phyloP scores from a whole-genome alignment of 192 early-diverging fungal genomes.

The Jimgerdemannia flammicorona region DNA sequence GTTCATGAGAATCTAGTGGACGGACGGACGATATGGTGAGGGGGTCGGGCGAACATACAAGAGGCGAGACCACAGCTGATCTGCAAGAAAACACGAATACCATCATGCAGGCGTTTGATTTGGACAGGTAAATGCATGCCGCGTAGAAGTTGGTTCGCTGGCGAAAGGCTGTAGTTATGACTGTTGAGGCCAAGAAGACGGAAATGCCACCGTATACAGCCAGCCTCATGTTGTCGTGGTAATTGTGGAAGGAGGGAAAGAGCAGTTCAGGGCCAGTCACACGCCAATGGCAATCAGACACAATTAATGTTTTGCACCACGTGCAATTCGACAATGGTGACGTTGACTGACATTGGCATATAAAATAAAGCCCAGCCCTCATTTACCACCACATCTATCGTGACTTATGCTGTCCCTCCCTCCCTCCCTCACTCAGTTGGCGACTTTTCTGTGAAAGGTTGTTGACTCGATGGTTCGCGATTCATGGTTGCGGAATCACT shows the following conservation, averaged over 20 bases:
- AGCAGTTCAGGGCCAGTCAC: not conserved
- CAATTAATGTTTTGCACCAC: not conserved
- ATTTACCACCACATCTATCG: no score
- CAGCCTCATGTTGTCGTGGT: constrained; percentile 33
- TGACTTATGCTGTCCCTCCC: no score
- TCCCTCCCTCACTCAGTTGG: no score
- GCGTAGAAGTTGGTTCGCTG: constrained; percentile 85
- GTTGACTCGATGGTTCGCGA: no score
- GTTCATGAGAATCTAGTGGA: constrained; percentile 54
- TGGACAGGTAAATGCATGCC: constrained; percentile 84
- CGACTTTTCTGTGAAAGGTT: no score
- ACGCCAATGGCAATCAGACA: constrained; percentile 1
- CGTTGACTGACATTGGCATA: no score
- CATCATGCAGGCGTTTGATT: constrained; percentile 86
- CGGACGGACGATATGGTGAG: no score
- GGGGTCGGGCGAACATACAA: not conserved
- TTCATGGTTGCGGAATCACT: no score
- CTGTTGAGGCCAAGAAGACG: constrained; percentile 55
- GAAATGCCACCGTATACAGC: constrained; percentile 71
- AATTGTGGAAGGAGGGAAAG: constrained; percentile 2
- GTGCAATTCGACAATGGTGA: no score
- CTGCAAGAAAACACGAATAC: constrained; percentile 33
- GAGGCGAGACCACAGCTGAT: not conserved
- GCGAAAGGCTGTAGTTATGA: constrained; percentile 60
- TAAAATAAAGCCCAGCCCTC: no score